Base-by-base conservation (phyloP, 192 early-diverging fungal species). In the Allomyces macrogynus region DNA sequence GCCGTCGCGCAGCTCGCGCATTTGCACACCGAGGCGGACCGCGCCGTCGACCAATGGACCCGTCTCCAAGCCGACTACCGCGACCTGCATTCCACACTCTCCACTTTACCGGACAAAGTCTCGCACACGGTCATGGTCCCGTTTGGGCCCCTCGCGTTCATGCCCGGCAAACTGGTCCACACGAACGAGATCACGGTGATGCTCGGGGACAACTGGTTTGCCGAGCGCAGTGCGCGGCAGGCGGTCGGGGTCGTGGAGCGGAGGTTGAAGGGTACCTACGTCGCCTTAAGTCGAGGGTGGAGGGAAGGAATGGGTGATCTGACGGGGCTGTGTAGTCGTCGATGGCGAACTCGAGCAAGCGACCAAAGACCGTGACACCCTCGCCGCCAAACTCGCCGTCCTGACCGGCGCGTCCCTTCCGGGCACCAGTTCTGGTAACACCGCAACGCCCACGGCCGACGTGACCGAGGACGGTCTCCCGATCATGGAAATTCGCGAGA, bases 161-260 rank as follows among this genome's bases (percentile, higher is more conserved):
- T 90, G 76, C 85, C 86, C 1, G 93, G 91, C 25, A 78, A 86
- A 44, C 61, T 97, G 3, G 74, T 93, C 25, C 87, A 94, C 69
- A 97, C 93, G n/a, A 97, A 97, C 67, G 90, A 93, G 69, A 80
- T 97, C 14, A 69, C 86, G 24, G 89, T 90, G 0, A 71, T 88
- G 43, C 72, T 97, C 43, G 93, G 93, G n/a, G 91, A 91, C 62
- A 91, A 93, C 76, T 94, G 86, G 84, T 97, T 94, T 69, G 87
- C 78, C 7, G 89, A 94, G 67, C 73, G 82, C 23, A 90, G 89
- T 10, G 83, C 82, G 10, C 72, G 66, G 24, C 84, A 97, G 65
- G 89, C 93, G 0, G 68, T 70, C 10, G 83, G 72, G 10, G 91
- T 93, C 23, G 80, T 89, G 0, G 69, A 78, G n/a, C 74, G 90